A percentile compares a stretch with the other conserved stretches of the same genome.
Conservation (phyloP, 805 yeast genomes). For the Komagataella ulmi region DNA sequence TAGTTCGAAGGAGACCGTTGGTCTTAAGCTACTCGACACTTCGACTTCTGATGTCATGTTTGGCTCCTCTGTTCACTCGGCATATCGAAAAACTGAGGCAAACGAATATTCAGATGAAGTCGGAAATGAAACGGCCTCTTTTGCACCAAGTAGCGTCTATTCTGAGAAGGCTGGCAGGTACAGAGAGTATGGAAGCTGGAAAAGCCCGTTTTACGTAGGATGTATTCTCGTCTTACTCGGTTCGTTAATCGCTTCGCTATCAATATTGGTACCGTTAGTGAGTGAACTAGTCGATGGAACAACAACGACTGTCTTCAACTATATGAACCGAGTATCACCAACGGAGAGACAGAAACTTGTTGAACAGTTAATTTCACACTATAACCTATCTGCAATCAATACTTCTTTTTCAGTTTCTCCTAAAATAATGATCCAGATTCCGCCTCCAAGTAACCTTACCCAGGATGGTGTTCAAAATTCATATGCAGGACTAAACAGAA, state of each 20-base stretch:
- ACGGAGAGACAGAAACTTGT: background rate
- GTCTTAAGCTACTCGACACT: background rate
- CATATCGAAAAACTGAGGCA: background rate
- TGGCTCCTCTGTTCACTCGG: background rate
- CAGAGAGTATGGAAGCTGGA: background rate
- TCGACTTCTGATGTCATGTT: background rate
- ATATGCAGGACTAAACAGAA: constrained; percentile 18
- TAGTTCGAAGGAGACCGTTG: background rate
- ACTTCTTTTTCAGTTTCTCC: background rate
- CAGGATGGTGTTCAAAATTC: constrained; percentile 5
- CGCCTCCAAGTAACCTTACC: background rate
- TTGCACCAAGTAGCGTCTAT: background rate
- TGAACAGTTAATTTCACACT: background rate
- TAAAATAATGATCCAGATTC: background rate
- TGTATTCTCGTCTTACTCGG: background rate
- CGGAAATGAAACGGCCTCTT: background rate
- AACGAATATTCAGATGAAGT: background rate
- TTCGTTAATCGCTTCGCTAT: background rate
- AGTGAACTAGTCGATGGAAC: background rate
- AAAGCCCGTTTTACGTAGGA: background rate
- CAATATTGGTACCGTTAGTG: background rate
- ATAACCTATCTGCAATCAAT: background rate
- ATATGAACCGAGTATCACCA: background rate
- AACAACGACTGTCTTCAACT: background rate
- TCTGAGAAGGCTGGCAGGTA: background rate